Base-by-base conservation (phyloP, 768 basidiomycete species). In the Kwoniella newhampshirensis region DNA sequence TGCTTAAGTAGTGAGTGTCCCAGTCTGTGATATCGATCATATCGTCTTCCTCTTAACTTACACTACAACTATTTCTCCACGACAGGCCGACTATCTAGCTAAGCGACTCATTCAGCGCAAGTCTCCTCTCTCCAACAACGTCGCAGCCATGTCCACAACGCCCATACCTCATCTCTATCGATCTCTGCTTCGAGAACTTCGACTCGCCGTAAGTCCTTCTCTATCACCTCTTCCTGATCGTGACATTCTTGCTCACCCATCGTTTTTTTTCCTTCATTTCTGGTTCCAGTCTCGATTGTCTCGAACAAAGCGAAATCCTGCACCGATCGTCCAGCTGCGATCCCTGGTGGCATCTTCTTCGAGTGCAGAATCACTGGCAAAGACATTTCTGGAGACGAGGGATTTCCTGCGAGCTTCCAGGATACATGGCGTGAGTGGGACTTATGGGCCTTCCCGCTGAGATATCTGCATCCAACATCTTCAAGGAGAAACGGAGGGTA, bases 391-490 rank as follows among this genome's bases (percentile, higher is more conserved):
- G 36, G 72, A 75, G 57, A 71, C 71, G 30, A 63, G 68, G 37
- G 70, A 74, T 4, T 91, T 91, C 74, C 72, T 94, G 75, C 78
- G 79, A 40, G 84, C 89, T 7, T 86, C 89, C 68, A 79, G 87
- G 58, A 82, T 84, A 69, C 81, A 94, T 80, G 88, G 87, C 81
- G 91, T 87, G 46, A 69, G 80, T 70, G 23, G 15, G n/a, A n/a
- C n/a, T 13, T 12, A 39, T 17, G 18, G n/a, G 23, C n/a, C 25
- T 18, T 36, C 3, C 49, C 21, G 5, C 30, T 23, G 18, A 32
- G 11, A 15, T 20, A n/a, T n/a, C n/a, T n/a, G n/a, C n/a, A 21
- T 36, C 15, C 25, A 37, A 6, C 45, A 28, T 36, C n/a, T n/a
- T 39, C 21, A 8, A 21, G 63, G 8, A 32, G 36, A n/a, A 25